Evolutionary conservation across 139 green algal species (phyloP), one percentile per base, ranked within the genome.

Genomic region (Closterium sp.): DNA sequence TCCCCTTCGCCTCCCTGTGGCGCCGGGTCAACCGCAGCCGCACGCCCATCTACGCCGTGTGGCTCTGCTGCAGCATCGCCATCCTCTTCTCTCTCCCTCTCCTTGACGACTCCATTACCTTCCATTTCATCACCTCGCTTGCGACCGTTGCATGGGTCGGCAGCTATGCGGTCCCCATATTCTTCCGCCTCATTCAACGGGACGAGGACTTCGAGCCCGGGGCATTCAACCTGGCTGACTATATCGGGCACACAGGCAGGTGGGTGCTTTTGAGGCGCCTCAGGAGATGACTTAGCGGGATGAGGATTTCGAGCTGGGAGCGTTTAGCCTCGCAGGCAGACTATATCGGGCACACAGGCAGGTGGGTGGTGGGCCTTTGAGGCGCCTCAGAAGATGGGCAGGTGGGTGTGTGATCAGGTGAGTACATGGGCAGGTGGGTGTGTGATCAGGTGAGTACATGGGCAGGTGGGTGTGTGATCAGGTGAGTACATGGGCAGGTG

Each of bases 131-230:
- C 10, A 42, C 62, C 17, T 31, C 42, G 0, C 19, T 89, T 21
- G 31, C 89, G 0, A 30, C n/a, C 84, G 84, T 92, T 62, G 45
- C 27, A 3, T 92, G 89, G 90, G 79, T 93, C 4, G 79, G 84
- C 90, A 28, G 29, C n/a, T 93, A 93, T 79, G 24, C 84, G 13
- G 29, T 93, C 2, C 86, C 86, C 9, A 34, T 89, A 6, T 50
- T 89, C 1, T 62, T 89, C 1, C 86, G 86, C 5, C n/a, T 89
- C 1, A 50, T 89, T 1, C 86, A 70, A 29, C 2, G 1, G 9
- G 32, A 89, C 7, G 29, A 22, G 22, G 28, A 50, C 1, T 89
- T 89, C 86, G 42, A 50, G 86, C 11, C 31, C 1, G 86, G 86
- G 9, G n/a, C 86, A 2, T 89, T 89, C 32, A 29, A 62, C 32